phyloP scores from a whole-genome alignment of 1,284 basidiomycete genomes.

The Tylopilus sp. region DNA sequence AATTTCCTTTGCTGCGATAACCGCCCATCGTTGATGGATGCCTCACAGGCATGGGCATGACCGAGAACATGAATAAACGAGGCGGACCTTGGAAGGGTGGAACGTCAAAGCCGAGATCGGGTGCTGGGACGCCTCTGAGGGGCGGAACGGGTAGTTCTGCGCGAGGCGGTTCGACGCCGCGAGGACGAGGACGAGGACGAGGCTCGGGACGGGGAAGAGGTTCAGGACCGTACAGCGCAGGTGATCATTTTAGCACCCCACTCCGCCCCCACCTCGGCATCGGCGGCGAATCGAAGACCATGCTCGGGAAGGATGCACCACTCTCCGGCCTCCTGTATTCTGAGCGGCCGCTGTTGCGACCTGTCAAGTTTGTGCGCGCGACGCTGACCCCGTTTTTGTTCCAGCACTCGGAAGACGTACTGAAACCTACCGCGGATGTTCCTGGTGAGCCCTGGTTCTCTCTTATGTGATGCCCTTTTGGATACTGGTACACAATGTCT shows the following conservation, averaged over 20 bases:
- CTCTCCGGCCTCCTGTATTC: constrained; percentile 54
- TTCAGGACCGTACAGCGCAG: background rate
- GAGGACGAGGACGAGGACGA: constrained; percentile 28
- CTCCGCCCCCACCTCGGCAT: constrained; percentile 6
- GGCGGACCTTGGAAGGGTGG: constrained; percentile 6
- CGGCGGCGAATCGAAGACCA: constrained; percentile 7
- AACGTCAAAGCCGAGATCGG: constrained; percentile 7
- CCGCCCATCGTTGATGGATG: constrained; percentile 7
- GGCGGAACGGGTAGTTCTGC: constrained; percentile 10
- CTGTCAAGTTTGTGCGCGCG: constrained; percentile 65
- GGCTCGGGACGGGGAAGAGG: constrained; percentile 30
- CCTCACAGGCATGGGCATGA: constrained; percentile 1
- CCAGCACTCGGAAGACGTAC: constrained; percentile 60
- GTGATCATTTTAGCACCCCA: background rate
- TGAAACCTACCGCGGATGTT: constrained; percentile 51
- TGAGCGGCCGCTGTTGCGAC: constrained; percentile 58
- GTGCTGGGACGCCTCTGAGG: constrained; percentile 13
- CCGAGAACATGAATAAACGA: constrained; percentile 4
- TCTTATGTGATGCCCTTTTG: background rate
- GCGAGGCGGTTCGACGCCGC: constrained; percentile 14
- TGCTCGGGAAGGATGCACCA: constrained; percentile 37
- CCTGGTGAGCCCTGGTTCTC: constrained; percentile 42
- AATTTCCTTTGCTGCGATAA: background rate
- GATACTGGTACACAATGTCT: background rate
- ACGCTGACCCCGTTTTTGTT: constrained; percentile 56